Base-by-base conservation (phyloP, 1,284 basidiomycete species). In the Trichosporon faecale region DNA sequence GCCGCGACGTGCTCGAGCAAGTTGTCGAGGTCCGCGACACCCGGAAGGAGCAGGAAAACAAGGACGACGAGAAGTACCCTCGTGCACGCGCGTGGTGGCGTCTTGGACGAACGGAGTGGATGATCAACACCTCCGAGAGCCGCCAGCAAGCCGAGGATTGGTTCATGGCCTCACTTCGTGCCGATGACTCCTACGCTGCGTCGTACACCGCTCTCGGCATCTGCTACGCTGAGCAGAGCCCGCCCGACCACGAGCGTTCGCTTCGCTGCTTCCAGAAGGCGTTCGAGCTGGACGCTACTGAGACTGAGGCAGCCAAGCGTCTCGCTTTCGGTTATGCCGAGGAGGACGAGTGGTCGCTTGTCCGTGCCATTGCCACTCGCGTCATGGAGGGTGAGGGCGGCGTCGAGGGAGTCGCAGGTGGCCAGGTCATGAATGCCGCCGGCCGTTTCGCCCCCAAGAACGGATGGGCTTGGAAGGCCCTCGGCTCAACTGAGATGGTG, bases 261-360 rank as follows among this genome's bases (percentile, higher is more conserved):
- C 91, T 92, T 18, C 96, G 96, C 80, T 99, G 97, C 80, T 98
- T 98, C 85, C 95, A 99, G 78, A 98, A 97, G 78, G 97, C 97
- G 0, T 98, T 99, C 76, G 97, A 99, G 83, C 88, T 99, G 1
- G 95, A 98, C 82, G 88, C 95, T 0, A 88, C 91, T 14, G 93
- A 99, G 83, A 89, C 88, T 12, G 89, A 91, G 16, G 95, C 97
- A 0, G 97, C 95, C 0, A 86, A 88, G 65, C 86, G 90, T 70
- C 87, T 99, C 3, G 95, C 94, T 0, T 89, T 91, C 74, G 91
- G 92, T 0, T 98, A 97, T 81, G 94, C 96, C 0, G 90, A 95
- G 67, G 93, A 97, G 74, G 88, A 89, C 66, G 95, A 98, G 79
- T 99, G 97, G 97, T 93, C 95, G 74, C 86, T 97, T 6, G 96